phyloP scores from a whole-genome alignment of 2,329 filamentous ascomycete species.

The Colletotrichum sansevieriae region DNA sequence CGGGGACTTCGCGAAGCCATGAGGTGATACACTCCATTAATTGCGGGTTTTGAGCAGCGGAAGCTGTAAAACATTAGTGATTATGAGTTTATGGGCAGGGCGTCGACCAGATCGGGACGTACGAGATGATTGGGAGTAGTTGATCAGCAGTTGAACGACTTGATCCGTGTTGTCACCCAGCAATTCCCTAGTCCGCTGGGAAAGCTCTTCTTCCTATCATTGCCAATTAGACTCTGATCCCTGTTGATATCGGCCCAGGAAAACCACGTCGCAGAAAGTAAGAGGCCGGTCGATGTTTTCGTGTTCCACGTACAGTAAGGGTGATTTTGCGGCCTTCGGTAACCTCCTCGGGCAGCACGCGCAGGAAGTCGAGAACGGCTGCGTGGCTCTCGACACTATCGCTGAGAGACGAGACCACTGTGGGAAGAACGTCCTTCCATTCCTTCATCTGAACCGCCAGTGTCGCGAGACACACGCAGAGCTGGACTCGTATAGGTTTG shows the following conservation, averaged over 20 bases:
- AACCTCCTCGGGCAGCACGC: slow-evolving; percentile 97
- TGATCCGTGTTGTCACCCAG: slow-evolving; percentile 90
- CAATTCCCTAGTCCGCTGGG: slow-evolving; percentile 86
- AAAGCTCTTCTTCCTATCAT: slow-evolving; percentile 94
- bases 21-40: slow-evolving; percentile 96
- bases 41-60: slow-evolving; percentile 87
- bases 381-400: slow-evolving; percentile 83
- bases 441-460: slow-evolving; percentile 95
- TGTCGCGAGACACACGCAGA: slow-evolving; percentile 94
- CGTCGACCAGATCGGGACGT: slow-evolving; percentile 53
- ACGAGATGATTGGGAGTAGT: slow-evolving; percentile 94
- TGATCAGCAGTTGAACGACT: slow-evolving; percentile 87
- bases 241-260: slow-evolving; percentile 53
- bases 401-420: slow-evolving; percentile 83
- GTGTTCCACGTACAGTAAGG: slow-evolving; percentile 91
- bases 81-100: neutral
- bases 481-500: slow-evolving; percentile 87
- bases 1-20: slow-evolving; percentile 93
- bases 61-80: slow-evolving; percentile 59
- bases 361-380: slow-evolving; percentile 94
- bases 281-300: slow-evolving; percentile 58
- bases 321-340: slow-evolving; percentile 99
- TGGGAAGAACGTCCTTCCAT: slow-evolving; percentile 92
- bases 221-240: slow-evolving; percentile 60
- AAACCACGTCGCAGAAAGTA: slow-evolving; percentile 51